Evolutionary conservation across 2,329 filamentous ascomycete species (phyloP), one percentile per base, ranked within the genome.

Genomic region (Xylaria sp.): DNA sequence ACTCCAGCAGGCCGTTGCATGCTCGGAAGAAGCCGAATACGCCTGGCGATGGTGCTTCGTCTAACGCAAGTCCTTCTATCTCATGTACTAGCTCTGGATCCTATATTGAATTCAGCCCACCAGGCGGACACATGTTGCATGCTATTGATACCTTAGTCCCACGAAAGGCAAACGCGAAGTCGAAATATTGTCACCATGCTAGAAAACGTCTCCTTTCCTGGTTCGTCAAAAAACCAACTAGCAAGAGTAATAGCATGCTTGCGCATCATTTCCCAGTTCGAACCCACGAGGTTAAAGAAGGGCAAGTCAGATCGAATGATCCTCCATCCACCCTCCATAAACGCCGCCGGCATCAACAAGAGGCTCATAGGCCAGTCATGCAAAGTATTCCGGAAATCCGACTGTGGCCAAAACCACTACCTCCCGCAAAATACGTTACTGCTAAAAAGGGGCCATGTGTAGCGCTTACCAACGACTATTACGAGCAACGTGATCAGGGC

Each of bases 201-300:
- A 70, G 65, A 42, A 65, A 65, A 58, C 61, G 64, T 1, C 58
- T 70, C 15, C 62, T 74, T 19, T 70, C 71, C 43, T 74, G 70
- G 71, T 63, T 74, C 2, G 69, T 61, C 45, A 71, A 61, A 38
- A 71, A 67, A 28, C 56, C 67, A 23, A 40, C 66, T 15, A 58
- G 21, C 35, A 59, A 53, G 46, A 42, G 25, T 33, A 31, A n/a
- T 19, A 47, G 15, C 9, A 17, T 21, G 23, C 45, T 35, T 38
- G 57, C 42, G 25, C 40, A 54, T 17, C 60, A 63, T 11, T 17
- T 21, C 11, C 62, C 52, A 31, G 55, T 63, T 54, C 58, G 17
- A 47, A 53, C 50, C 52, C 62, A 65, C 28, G 28, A 62, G 8
- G 53, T 56, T 25, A 68, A 65, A 33, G 52, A 67, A 42, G 46